phyloP scores from a whole-genome alignment of 169 alveolate species.

The Blepharisma undulans region DNA sequence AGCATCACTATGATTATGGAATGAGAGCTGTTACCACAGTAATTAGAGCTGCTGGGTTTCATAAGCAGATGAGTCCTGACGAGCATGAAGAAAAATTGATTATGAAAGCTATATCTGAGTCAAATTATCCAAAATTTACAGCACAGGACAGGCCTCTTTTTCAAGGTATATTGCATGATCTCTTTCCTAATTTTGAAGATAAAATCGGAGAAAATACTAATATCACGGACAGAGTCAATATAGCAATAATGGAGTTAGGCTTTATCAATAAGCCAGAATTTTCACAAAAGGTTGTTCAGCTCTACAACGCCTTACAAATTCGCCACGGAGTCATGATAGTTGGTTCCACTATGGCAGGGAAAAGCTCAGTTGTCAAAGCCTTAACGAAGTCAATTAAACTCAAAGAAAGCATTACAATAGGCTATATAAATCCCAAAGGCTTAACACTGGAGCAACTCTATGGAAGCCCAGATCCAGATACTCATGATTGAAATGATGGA shows the following conservation, averaged over 20 bases:
- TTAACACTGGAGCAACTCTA: conserved; percentile 77
- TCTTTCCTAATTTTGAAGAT: conserved; percentile 76
- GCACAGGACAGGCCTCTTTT: conserved; percentile 79
- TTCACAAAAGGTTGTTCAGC: conserved; percentile 75
- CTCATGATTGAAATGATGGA: conserved; percentile 89
- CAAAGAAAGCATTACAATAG: conserved; percentile 40
- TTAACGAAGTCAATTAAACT: conserved; percentile 54
- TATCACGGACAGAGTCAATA: conserved; percentile 60
- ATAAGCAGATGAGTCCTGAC: conserved; percentile 57
- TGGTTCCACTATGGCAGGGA: conserved; percentile 88
- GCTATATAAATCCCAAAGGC: conserved; percentile 84
- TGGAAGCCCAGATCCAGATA: conserved; percentile 76
- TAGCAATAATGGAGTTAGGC: conserved; percentile 41
- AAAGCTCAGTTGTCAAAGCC: conserved; percentile 65
- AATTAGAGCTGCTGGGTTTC: conserved; percentile 76
- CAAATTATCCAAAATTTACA: conserved; percentile 80
- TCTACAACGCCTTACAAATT: conserved; percentile 78
- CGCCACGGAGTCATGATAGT: conserved; percentile 87
- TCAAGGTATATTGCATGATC: conserved; percentile 75
- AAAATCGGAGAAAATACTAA: conserved; percentile 69
- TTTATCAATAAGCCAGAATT: conserved; percentile 61
- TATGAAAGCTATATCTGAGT: conserved; percentile 74
- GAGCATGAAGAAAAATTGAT: conserved; percentile 77
- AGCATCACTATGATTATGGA: conserved; percentile 89
- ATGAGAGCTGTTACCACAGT: conserved; percentile 88